Conservation (phyloP, 768 basidiomycete species). For the Russula sp. region DNA sequence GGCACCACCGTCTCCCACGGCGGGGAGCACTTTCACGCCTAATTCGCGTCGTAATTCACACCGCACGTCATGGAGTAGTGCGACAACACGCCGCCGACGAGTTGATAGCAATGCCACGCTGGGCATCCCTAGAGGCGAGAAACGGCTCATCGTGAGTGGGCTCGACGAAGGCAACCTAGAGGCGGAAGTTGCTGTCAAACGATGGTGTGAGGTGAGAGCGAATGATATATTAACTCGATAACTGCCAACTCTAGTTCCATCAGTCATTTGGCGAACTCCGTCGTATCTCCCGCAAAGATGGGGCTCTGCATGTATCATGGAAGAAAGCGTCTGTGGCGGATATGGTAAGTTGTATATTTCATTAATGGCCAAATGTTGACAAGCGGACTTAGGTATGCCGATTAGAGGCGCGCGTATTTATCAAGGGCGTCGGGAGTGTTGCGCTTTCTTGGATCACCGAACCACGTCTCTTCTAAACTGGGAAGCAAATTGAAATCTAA, state of each 20-base stretch:
- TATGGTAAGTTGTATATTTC: conserved; percentile 21
- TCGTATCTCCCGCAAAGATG: conserved; percentile 27
- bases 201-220: conserved; percentile 30
- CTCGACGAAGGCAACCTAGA: conserved; percentile 24
- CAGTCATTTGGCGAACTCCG: conserved; percentile 30
- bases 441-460: conserved; percentile 29
- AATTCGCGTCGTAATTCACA: conserved; percentile 16
- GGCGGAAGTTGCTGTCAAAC: conserved; percentile 28
- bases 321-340: conserved; percentile 30
- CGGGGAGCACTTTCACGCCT: background rate
- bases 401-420: conserved; percentile 30
- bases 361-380: conserved; percentile 9
- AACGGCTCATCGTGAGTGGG: conserved; percentile 29
- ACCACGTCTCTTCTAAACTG: conserved; percentile 25
- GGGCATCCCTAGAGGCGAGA: conserved; percentile 15
- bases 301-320: conserved; percentile 28
- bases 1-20: conserved; percentile 19
- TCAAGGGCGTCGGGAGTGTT: conserved; percentile 29
- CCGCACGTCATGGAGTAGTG: conserved; percentile 22
- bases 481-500: background rate
- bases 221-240: background rate
- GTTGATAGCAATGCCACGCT: conserved; percentile 14
- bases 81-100: conserved; percentile 22
- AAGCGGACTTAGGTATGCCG: conserved; percentile 30
- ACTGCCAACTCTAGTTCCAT: background rate